These are phyloP conservation scores for Auricularia sp. DNA, from an alignment of 768 basidiomycete genomes.

Conservation along the genomic window DNA sequence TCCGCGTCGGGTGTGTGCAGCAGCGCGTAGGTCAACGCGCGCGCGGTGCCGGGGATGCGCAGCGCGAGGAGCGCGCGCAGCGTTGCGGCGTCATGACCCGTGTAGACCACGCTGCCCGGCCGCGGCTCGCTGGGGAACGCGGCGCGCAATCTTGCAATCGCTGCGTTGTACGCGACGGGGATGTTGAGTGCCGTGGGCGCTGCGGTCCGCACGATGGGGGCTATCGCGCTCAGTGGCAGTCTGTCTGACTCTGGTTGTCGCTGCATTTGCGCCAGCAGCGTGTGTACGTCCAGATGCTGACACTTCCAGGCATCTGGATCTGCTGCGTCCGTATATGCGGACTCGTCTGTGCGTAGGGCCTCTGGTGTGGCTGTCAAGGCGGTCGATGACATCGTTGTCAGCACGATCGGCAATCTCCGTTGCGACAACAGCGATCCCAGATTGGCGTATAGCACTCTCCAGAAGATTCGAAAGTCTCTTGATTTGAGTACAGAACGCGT, in stretches of 20 bases:
- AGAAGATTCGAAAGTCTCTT: no score
- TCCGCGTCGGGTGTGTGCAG: slow-evolving; percentile 27
- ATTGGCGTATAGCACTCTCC: no score
- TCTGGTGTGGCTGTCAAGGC: no score
- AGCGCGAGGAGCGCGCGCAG: not conserved
- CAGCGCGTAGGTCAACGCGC: not conserved
- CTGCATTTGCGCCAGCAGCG: not conserved
- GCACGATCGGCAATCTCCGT: no score
- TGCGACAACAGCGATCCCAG: no score
- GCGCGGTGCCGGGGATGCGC: not conserved
- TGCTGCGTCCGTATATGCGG: no score
- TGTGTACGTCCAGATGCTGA: no score
- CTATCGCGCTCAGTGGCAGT: not conserved
- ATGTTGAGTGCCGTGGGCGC: not conserved
- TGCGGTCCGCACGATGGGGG: not conserved
- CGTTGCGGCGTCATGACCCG: not conserved
- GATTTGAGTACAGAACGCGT: no score
- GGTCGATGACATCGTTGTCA: no score
- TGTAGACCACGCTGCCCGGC: not conserved
- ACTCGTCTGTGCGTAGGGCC: no score
- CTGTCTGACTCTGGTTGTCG: not conserved
- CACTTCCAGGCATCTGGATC: no score
- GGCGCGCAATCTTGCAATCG: not conserved
- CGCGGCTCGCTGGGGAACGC: not conserved
- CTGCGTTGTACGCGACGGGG: not conserved